phyloP scores from a whole-genome alignment of 495 filamentous ascomycete genomes.

The Neurospora sp. region DNA sequence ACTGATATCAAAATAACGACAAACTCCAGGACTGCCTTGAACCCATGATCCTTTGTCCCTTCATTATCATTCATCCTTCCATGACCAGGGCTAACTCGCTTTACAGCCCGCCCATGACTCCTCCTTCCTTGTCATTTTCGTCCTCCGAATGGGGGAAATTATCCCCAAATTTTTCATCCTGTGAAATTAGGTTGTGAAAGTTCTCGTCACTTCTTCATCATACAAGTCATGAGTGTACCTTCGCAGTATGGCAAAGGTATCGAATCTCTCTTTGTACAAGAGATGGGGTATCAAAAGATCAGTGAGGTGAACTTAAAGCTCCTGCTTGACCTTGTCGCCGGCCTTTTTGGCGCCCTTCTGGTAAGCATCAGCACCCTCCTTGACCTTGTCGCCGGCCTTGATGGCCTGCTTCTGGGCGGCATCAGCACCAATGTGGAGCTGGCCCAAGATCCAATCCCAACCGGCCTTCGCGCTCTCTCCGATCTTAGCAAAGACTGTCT shows the following conservation, averaged over 20 bases:
- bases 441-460: slow-evolving; percentile 50
- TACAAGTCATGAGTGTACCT: background rate
- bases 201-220: background rate
- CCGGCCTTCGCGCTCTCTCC: slow-evolving; percentile 38
- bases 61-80: background rate
- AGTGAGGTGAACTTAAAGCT: slow-evolving; percentile 7
- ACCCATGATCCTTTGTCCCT: background rate
- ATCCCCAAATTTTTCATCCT: background rate
- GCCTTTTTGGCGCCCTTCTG: background rate
- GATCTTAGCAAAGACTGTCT: slow-evolving; percentile 55
- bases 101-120: background rate
- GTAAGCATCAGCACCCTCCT: slow-evolving; percentile 10
- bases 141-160: background rate
- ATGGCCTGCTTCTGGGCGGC: slow-evolving; percentile 49
- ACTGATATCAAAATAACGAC: background rate
- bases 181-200: background rate
- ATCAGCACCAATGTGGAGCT: slow-evolving; percentile 51
- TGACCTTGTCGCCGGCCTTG: slow-evolving; percentile 22
- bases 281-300: background rate
- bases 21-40: background rate
- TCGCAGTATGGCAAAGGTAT: background rate
- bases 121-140: background rate
- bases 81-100: background rate
- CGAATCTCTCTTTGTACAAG: background rate
- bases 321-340: slow-evolving; percentile 8